Percentiles rank a stretch among this genome's conserved stretches.
Evolutionary conservation across 441 rosid genomes (phyloP).

Genomic region (Corymbia calophylla): DNA sequence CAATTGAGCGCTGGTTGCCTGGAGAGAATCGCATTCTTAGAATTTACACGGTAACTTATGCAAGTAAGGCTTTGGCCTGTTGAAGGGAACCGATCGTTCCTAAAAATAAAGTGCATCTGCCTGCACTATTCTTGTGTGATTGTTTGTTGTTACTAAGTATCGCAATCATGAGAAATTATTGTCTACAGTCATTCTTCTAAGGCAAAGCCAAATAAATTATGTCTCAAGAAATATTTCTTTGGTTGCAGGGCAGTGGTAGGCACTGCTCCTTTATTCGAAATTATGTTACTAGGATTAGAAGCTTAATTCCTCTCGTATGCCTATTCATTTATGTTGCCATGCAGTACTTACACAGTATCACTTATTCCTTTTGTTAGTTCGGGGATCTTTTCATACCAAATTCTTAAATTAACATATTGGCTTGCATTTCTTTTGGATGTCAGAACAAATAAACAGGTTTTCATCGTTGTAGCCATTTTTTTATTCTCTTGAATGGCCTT

Average conservation of each 20-base stretch:
- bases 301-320: neutral
- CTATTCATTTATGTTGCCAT: neutral
- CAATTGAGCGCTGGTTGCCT: neutral
- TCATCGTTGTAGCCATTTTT: neutral
- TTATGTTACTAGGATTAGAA: neutral
- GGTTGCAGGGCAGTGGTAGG: neutral
- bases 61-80: neutral
- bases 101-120: neutral
- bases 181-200: neutral
- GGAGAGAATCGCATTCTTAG: neutral
- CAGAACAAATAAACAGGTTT: neutral
- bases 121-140: neutral
- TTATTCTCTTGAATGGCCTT: neutral
- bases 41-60: neutral
- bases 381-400: neutral
- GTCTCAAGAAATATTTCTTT: neutral
- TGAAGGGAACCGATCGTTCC: neutral
- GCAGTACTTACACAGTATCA: neutral
- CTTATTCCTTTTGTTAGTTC: neutral
- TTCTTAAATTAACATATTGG: neutral
- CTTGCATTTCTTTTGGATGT: neutral
- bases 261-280: neutral
- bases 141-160: neutral
- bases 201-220: neutral
- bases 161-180: neutral